phyloP scores from a whole-genome alignment of 2,329 filamentous ascomycete genomes.

The Mariannaea sp. region DNA sequence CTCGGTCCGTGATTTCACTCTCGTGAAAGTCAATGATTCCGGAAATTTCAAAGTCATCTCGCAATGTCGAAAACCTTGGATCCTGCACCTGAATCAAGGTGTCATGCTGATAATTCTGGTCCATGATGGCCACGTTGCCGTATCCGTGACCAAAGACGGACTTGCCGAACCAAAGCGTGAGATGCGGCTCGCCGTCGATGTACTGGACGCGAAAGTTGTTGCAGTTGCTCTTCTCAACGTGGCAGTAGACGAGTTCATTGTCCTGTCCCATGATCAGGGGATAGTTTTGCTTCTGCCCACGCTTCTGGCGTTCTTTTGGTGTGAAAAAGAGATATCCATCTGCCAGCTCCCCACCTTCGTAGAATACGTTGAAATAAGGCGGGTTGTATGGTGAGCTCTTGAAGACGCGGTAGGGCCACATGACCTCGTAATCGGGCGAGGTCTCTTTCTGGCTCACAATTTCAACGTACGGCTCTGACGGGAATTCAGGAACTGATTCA shows the following conservation, averaged over 20 bases:
- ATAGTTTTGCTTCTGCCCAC: conserved; percentile 20
- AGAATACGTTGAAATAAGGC: conserved; percentile 25
- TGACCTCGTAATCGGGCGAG: not conserved
- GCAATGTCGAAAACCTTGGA: conserved; percentile 6
- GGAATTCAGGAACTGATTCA: conserved; percentile 3
- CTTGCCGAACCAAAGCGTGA: conserved; percentile 40
- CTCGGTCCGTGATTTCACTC: conserved; percentile 27
- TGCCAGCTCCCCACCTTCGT: conserved; percentile 25
- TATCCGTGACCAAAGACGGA: conserved; percentile 37
- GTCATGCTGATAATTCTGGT: conserved; percentile 39
- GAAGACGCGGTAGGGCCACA: conserved; percentile 30
- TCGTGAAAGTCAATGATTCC: conserved; percentile 32
- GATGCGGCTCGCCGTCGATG: conserved; percentile 38
- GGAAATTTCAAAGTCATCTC: not conserved
- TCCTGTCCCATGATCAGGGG: conserved; percentile 35
- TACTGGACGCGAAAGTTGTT: conserved; percentile 37
- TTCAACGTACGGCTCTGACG: conserved; percentile 30
- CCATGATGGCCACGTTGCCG: conserved; percentile 40
- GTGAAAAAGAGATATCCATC: conserved; percentile 39
- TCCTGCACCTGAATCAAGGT: conserved; percentile 14
- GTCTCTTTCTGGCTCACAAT: conserved; percentile 23
- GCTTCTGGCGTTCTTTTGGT: conserved; percentile 16
- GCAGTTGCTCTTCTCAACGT: conserved; percentile 20
- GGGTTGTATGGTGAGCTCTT: conserved; percentile 34
- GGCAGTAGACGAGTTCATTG: conserved; percentile 39